Evolutionary conservation across 1,284 basidiomycete species (phyloP).

Genomic region (Caloboletus firmus): DNA sequence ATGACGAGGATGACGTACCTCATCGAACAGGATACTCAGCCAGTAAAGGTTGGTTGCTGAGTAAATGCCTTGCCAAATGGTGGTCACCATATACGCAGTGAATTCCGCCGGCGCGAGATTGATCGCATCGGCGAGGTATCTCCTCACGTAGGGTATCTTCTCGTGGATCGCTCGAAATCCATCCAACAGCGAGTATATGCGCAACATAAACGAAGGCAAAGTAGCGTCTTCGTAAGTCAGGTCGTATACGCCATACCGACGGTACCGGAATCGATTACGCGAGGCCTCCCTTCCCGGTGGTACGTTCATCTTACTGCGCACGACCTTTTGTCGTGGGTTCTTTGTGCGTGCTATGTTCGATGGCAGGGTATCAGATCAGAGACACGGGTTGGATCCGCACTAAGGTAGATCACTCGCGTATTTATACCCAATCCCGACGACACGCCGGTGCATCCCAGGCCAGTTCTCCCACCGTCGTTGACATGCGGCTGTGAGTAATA

Average conservation of each 20-base stretch:
- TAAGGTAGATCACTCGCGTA: not conserved
- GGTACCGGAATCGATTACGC: slow-evolving; percentile 4
- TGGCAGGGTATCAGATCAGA: not conserved
- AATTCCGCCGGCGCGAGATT: slow-evolving; percentile 32
- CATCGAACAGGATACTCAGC: slow-evolving; percentile 17
- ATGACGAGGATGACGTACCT: slow-evolving; percentile 12
- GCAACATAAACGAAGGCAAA: not conserved
- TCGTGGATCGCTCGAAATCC: not conserved
- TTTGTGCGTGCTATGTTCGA: not conserved
- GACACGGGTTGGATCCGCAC: not conserved
- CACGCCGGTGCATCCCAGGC: not conserved
- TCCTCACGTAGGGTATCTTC: slow-evolving; percentile 4
- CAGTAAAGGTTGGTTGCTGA: slow-evolving; percentile 31
- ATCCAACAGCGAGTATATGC: slow-evolving; percentile 3
- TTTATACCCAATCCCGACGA: slow-evolving; percentile 19
- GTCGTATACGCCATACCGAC: slow-evolving; percentile 24
- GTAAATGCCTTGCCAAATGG: slow-evolving; percentile 31
- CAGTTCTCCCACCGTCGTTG: slow-evolving; percentile 6
- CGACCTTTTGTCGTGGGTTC: not conserved
- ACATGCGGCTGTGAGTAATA: not conserved
- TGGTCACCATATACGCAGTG: slow-evolving; percentile 27
- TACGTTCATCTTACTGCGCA: not conserved
- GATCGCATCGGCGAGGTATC: slow-evolving; percentile 32
- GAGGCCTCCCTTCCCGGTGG: not conserved
- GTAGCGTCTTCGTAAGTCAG: slow-evolving; percentile 22